Evolutionary conservation across 345 rosid species (phyloP).

Genomic region (Aquilaria malaccensis): DNA sequence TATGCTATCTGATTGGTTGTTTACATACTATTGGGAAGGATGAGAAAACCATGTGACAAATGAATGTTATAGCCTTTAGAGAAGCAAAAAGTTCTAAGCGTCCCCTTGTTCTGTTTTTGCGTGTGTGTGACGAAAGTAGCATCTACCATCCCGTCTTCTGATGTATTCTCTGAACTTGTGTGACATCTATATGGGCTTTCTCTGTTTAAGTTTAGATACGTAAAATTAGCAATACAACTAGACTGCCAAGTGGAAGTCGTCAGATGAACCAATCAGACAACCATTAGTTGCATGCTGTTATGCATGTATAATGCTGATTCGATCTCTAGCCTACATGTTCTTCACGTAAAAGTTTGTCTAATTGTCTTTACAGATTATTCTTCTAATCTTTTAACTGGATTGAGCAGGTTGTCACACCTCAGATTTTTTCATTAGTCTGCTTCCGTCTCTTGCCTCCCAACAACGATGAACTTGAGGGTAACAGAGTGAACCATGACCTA

Average conservation of each 20-base stretch:
- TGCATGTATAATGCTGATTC: background rate
- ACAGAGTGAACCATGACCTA: conserved; percentile 46
- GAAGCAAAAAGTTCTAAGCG: too few species aligned
- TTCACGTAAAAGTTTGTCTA: background rate
- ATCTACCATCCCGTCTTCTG: too few species aligned
- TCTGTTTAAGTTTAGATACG: too few species aligned
- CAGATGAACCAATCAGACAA: background rate
- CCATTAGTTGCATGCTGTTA: background rate
- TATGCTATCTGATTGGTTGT: too few species aligned
- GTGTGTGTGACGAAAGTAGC: too few species aligned
- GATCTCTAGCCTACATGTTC: background rate
- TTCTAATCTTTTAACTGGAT: background rate
- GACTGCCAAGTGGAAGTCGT: background rate
- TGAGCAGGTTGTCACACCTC: conserved; percentile 66
- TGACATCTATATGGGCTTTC: too few species aligned
- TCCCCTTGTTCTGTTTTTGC: too few species aligned
- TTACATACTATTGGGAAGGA: too few species aligned
- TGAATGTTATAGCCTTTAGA: too few species aligned
- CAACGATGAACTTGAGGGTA: conserved; percentile 32
- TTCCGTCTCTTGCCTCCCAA: conserved; percentile 46
- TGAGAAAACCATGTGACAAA: too few species aligned
- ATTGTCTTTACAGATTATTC: background rate
- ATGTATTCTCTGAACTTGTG: too few species aligned
- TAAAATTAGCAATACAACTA: background rate
- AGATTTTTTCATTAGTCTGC: conserved; percentile 70